Percentiles rank a stretch among this genome's conserved stretches.
Evolutionary conservation across 2,329 filamentous ascomycete species (phyloP).

Genomic region (Sclerotinia nivalis): DNA sequence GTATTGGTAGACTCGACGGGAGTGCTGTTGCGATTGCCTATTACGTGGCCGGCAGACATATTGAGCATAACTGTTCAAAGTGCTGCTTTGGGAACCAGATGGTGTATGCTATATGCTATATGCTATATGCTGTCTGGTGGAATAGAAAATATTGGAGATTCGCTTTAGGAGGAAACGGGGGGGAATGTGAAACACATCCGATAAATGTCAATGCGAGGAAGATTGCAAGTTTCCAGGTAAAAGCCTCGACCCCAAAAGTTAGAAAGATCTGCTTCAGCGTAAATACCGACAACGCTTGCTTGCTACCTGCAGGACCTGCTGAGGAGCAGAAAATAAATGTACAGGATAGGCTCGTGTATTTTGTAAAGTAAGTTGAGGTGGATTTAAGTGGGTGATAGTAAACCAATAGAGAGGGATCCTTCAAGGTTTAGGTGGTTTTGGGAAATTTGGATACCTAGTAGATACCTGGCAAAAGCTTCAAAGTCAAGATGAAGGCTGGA

Average conservation of each 20-base stretch:
- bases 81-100: slow-evolving; percentile 12
- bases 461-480: not conserved
- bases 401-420: slow-evolving; percentile 7
- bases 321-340: slow-evolving; percentile 20
- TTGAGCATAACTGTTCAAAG: slow-evolving; percentile 41
- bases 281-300: slow-evolving; percentile 36
- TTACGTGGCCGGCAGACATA: slow-evolving; percentile 57
- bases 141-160: slow-evolving; percentile 19
- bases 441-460: no score
- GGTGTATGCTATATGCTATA: not conserved
- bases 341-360: slow-evolving; percentile 19
- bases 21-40: slow-evolving; percentile 93
- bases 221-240: slow-evolving; percentile 29
- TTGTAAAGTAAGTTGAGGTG: slow-evolving; percentile 11
- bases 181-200: slow-evolving; percentile 19
- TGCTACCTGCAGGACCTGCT: slow-evolving; percentile 29
- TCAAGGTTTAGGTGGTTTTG: not conserved
- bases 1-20: slow-evolving; percentile 79
- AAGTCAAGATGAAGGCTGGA: not conserved
- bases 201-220: slow-evolving; percentile 30
- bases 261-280: slow-evolving; percentile 29
- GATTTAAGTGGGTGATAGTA: not conserved
- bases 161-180: slow-evolving; percentile 14
- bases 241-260: slow-evolving; percentile 29
- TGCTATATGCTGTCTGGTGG: not conserved